Conservation (phyloP, 139 green algal genomes). For the Chlorella ohadii region DNA sequence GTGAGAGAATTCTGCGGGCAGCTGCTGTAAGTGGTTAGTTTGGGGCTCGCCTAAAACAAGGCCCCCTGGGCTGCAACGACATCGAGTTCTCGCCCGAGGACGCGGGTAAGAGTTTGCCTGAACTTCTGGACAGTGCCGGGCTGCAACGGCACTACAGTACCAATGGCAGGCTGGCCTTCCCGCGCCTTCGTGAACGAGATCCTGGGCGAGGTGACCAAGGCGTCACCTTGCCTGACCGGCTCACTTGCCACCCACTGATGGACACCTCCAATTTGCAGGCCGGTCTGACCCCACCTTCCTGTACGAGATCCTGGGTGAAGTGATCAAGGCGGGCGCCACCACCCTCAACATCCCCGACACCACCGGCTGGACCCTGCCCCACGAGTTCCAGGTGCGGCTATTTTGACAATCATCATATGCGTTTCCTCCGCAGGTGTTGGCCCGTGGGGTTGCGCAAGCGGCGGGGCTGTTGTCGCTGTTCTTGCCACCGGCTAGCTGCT, state of each 20-base stretch:
- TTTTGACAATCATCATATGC: too few relatives aligned
- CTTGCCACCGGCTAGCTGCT: too few relatives aligned
- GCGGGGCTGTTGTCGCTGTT: too few relatives aligned
- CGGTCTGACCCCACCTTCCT: constrained; percentile 93
- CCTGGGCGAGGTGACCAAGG: too few relatives aligned
- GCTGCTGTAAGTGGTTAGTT: neutral
- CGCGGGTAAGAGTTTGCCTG: constrained; percentile 59
- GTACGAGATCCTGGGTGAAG: constrained; percentile 87
- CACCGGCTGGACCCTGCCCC: constrained; percentile 94
- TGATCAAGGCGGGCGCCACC: constrained; percentile 96
- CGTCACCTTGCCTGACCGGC: too few relatives aligned
- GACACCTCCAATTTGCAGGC: constrained; percentile 23
- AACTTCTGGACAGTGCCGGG: too few relatives aligned
- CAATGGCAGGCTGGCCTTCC: neutral
- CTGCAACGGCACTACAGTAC: too few relatives aligned
- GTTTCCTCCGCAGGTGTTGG: too few relatives aligned
- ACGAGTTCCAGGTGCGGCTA: constrained; percentile 91
- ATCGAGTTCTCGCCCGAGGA: constrained; percentile 99
- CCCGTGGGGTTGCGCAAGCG: too few relatives aligned
- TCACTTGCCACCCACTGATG: too few relatives aligned
- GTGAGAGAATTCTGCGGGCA: constrained; percentile 15
- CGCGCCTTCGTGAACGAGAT: neutral
- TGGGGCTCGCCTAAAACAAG: too few relatives aligned
- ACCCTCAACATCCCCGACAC: constrained; percentile 99
- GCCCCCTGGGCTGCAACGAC: constrained; percentile 90